Evolutionary conservation across 805 yeast genomes (phyloP), one percentile per base, ranked within the genome.

Genomic region (Starmerella khaoyaiensis): DNA sequence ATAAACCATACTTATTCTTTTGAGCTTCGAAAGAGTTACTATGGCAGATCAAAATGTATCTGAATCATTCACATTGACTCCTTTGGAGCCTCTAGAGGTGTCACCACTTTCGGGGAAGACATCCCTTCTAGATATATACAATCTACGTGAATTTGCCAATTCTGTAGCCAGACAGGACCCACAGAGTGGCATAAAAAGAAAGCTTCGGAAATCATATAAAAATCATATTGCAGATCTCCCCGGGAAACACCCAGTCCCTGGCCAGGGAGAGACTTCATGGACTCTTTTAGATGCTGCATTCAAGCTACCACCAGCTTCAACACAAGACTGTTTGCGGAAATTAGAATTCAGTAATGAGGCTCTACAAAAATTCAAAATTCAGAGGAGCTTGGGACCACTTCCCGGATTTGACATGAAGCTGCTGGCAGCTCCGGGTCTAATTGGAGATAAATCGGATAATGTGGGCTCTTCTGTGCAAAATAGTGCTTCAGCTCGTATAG

Each of bases 161-260:
- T 76, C 93, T 3, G 77, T 90, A 29, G 94, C 95, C 1, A 69
- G 98, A 52, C 69, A 77, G 9, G 84, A 81, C 51, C 76, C 83
- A 2, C 93, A 79, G 51, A 94, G 95, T 0, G 70, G 90, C 0
- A 84, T 81, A 49, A 95, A 94, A 37, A 84, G 84, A 26, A 90
- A 90, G 60, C 68, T 90, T 38, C 69, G 98, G 50, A 90, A 90
- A 59, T 83, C 96, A 0, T 90, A 90, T 61, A 90, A 90, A 57
- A 84, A 86, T 46, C 97, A 87, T 55, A 79, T 90, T 11, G 66
- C 70, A 26, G 96, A 86, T 48, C 62, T 90, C 21, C 80, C 94
- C 0, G 96, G 72, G 47, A 47, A 64, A 57, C 57, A 65, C 53
- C 45, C 61, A 42, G 51, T 63, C 41, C 63, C 67, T 38, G 37